phyloP scores from a whole-genome alignment of 2,329 filamentous ascomycete species.

The Paramyrothecium sp. region DNA sequence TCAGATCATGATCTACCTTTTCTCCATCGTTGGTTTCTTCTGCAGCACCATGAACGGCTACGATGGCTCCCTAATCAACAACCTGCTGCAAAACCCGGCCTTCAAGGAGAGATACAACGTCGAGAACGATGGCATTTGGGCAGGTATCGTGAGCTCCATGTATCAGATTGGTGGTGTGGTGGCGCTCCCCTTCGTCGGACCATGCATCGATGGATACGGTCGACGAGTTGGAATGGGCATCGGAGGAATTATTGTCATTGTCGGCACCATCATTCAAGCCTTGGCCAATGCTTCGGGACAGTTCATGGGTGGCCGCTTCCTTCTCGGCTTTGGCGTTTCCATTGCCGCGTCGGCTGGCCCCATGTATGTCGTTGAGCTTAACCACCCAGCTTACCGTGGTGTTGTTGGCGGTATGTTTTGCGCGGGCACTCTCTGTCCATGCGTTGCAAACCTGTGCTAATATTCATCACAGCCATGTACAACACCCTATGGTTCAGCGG shows the following conservation, averaged over 20 bases:
- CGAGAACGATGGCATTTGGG: conserved; percentile 42
- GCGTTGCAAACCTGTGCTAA: not conserved
- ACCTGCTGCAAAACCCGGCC: conserved; percentile 39
- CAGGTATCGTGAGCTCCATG: conserved; percentile 49
- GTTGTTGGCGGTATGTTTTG: conserved; percentile 32
- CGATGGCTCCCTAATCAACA: conserved; percentile 50
- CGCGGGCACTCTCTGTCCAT: too few species aligned
- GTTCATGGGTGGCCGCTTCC: conserved; percentile 57
- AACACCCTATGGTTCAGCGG: conserved; percentile 45
- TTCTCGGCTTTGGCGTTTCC: conserved; percentile 52
- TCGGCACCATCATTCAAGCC: conserved; percentile 46
- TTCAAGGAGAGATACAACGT: conserved; percentile 39
- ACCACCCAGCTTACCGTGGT: conserved; percentile 44
- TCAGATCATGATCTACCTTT: conserved; percentile 40
- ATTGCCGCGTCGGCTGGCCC: conserved; percentile 43
- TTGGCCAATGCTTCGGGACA: conserved; percentile 33
- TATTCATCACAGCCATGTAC: conserved; percentile 24
- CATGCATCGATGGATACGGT: conserved; percentile 44
- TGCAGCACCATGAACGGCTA: conserved; percentile 53
- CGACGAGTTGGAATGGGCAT: conserved; percentile 33
- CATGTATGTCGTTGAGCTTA: conserved; percentile 46
- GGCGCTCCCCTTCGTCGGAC: conserved; percentile 44
- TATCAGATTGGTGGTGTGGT: conserved; percentile 50
- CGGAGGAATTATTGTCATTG: conserved; percentile 39
- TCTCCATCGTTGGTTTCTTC: conserved; percentile 46